These are phyloP conservation scores for Macrophomina tecta DNA, from an alignment of 2,329 filamentous ascomycete genomes.

Conservation along the genomic window DNA sequence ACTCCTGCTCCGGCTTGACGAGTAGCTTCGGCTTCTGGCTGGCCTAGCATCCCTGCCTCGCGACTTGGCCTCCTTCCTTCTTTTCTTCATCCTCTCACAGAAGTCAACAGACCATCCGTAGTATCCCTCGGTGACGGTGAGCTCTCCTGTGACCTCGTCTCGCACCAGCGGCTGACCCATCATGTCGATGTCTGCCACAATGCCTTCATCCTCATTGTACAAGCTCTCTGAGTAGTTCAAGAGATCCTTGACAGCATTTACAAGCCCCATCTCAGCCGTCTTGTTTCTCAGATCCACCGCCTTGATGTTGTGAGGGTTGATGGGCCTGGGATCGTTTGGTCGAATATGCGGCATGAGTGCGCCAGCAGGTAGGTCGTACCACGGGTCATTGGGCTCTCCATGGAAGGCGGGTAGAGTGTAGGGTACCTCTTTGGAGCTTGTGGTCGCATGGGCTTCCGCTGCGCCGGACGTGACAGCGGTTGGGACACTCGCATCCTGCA, in stretches of 20 bases:
- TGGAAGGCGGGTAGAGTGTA: slow-evolving; percentile 78
- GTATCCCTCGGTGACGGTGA: slow-evolving; percentile 74
- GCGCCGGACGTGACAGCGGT: slow-evolving; percentile 28
- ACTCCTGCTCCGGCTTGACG: slow-evolving; percentile 24
- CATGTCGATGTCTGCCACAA: slow-evolving; percentile 70
- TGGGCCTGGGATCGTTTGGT: slow-evolving; percentile 75
- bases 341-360: slow-evolving; percentile 81
- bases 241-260: slow-evolving; percentile 72
- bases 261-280: slow-evolving; percentile 70
- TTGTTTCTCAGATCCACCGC: slow-evolving; percentile 74
- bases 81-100: slow-evolving; percentile 76
- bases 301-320: slow-evolving; percentile 72
- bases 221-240: slow-evolving; percentile 73
- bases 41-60: not conserved
- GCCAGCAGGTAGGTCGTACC: slow-evolving; percentile 81
- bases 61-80: slow-evolving; percentile 12
- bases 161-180: slow-evolving; percentile 72
- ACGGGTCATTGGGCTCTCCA: slow-evolving; percentile 74
- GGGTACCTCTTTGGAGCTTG: slow-evolving; percentile 61
- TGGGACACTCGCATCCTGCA: slow-evolving; percentile 51
- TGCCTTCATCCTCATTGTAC: slow-evolving; percentile 61
- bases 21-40: slow-evolving; percentile 15
- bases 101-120: slow-evolving; percentile 87
- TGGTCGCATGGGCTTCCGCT: slow-evolving; percentile 40
- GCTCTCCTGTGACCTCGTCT: slow-evolving; percentile 70